Base-by-base conservation (phyloP, 1,284 basidiomycete species). In the Leccinum griseonigrum region DNA sequence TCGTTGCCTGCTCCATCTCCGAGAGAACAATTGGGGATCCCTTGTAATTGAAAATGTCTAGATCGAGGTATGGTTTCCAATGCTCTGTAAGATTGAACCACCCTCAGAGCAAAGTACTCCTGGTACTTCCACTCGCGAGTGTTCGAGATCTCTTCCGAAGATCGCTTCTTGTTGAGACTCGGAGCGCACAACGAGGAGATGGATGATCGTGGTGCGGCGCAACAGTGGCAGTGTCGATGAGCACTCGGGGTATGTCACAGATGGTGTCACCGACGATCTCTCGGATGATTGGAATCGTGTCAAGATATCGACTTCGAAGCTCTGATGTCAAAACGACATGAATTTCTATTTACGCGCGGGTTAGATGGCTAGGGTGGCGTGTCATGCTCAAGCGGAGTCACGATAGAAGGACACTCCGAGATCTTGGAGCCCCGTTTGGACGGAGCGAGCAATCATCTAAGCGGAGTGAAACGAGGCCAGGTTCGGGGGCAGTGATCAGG, bases 371-470 rank as follows among this genome's bases (percentile, higher is more conserved):
- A 31, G 31, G 31, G 31, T 10, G 31, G 31, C 31, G 31, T 31
- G 31, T 31, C 8, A 22, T 69, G 53, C 84, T 31, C 31, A 31
- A 31, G 31, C 31, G 9, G 31, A 31, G 31, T 31, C 31, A 10
- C 31, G 31, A 10, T 31, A 31, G 31, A 31, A 31, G 31, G 13
- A 92, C 57, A 97, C 22, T 26, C 22, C 22, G 22, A 26, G 22
- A 26, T 26, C 22, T 26, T 26, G 22, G 22, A 26, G 22, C 22
- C 0, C 86, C 85, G 36, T 83, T 83, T 0, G 90, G 86, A 22
- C 87, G 83, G 38, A 97, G 76, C 3, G 80, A 78, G 69, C 94
- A 96, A 60, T 94, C 92, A 68, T 97, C 95, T 65, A 97, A 74
- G 7, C 90, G 84, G n/a, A 97, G 73, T 0, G 91, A 94, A n/a